These are phyloP conservation scores for Nepenthes mirabilis DNA, from an alignment of 148 eudicot genomes.

Conservation along the genomic window DNA sequence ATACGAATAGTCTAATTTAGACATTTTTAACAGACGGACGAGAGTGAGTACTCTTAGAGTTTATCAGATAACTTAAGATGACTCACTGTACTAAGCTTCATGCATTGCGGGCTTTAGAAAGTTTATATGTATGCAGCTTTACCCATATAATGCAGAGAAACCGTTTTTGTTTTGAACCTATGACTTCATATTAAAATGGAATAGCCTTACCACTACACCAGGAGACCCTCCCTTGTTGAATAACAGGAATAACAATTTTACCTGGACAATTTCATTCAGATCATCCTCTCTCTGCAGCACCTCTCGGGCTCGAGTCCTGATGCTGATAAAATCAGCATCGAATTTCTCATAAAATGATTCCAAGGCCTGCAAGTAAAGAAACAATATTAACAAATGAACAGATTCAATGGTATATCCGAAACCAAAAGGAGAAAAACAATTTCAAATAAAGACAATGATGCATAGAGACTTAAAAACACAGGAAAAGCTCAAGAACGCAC, in stretches of 20 bases:
- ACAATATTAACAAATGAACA: background rate
- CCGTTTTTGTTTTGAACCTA: too few species aligned
- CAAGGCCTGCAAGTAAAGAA: slow-evolving; percentile 48
- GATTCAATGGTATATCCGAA: background rate
- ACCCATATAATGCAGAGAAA: too few species aligned
- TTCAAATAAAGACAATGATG: background rate
- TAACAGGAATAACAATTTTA: slow-evolving; percentile 12
- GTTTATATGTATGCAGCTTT: too few species aligned
- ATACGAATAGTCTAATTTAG: too few species aligned
- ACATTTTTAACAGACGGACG: too few species aligned
- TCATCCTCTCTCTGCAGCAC: slow-evolving; percentile 95
- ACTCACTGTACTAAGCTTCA: too few species aligned
- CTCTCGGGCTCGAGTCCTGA: slow-evolving; percentile 97
- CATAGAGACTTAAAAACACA: background rate
- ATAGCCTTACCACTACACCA: too few species aligned
- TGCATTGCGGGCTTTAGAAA: too few species aligned
- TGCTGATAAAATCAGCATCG: slow-evolving; percentile 82
- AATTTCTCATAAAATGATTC: slow-evolving; percentile 83
- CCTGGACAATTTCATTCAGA: slow-evolving; percentile 97
- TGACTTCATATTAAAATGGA: too few species aligned
- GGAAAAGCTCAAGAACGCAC: slow-evolving; percentile 23
- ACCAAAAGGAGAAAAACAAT: background rate
- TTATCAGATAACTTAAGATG: too few species aligned
- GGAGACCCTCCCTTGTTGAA: background rate
- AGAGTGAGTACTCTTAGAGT: too few species aligned